Evolutionary conservation across 192 early-diverging fungal species (phyloP), one percentile per base, ranked within the genome.

Genomic region (Backusella luteola): DNA sequence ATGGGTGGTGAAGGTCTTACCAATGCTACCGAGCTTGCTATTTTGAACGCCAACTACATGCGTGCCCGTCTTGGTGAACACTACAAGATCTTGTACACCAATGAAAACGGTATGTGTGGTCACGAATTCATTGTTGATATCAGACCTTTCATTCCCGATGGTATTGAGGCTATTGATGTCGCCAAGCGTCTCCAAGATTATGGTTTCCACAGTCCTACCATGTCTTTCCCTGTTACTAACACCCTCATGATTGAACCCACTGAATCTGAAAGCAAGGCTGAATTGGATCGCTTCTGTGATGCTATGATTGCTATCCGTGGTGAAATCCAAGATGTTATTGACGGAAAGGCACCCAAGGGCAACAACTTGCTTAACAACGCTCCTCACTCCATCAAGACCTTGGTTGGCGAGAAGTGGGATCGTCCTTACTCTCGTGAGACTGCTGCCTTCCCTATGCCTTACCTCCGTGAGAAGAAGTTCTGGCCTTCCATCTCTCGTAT

Each of bases 191-290:
- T 99, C 67, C 93, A 97, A 85, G 98, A 99, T 85, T 99, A 98
- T 81, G 95, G 97, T 26, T 99, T 99, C 90, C 98, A 99, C 86
- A 91, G 90, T 39, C 98, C 98, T 39, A 99, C 98, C 81, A 99
- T 99, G 98, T 98, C 96, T 21, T 99, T 96, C 93, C 98, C 98
- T 26, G 97, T 98, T 29, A 87, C 95, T 75, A 97, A 98, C 90
- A 99, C 98, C 14, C 91, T 99, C 66, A 99, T 99, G 98, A 92
- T 99, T 78, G 98, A 99, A 87, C 98, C 98, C 19, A 99, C 98
- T 66, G 98, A 99, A 82, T 97, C 95, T 73, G 98, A 99, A 85
- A 87, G 90, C 77, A 91, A 93, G 80, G 90, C 84, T 76, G 98
- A 99, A 85, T 85, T 99, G 19, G 98, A 99, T 85, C 89, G 95